phyloP scores from a whole-genome alignment of 2,329 filamentous ascomycete genomes.

The Aureobasidium sp. region DNA sequence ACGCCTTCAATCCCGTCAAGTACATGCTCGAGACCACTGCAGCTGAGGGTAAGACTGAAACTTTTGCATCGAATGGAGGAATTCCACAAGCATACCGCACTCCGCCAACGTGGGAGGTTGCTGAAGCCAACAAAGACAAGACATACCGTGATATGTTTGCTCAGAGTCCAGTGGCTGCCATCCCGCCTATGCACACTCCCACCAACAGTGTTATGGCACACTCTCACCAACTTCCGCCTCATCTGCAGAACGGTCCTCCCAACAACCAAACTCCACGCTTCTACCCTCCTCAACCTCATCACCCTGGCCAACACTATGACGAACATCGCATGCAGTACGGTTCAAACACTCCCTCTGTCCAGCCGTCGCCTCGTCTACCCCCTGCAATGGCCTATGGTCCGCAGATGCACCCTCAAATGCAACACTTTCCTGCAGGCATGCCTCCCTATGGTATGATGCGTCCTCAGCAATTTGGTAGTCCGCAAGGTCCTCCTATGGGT shows the following conservation, averaged over 20 bases:
- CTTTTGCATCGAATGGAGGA: constrained; percentile 72
- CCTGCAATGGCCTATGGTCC: constrained; percentile 45
- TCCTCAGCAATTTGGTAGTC: constrained; percentile 65
- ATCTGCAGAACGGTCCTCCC: constrained; percentile 68
- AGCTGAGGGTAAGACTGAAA: constrained; percentile 45
- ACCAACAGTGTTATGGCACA: constrained; percentile 62
- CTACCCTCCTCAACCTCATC: constrained; percentile 68
- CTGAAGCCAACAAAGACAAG: constrained; percentile 64
- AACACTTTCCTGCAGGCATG: constrained; percentile 65
- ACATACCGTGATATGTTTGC: constrained; percentile 79
- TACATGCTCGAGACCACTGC: constrained; percentile 57
- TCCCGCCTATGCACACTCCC: constrained; percentile 56
- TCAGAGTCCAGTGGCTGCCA: constrained; percentile 45
- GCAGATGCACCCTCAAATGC: constrained; percentile 38
- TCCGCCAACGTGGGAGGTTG: constrained; percentile 71
- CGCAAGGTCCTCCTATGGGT: constrained; percentile 64
- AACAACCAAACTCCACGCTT: constrained; percentile 67
- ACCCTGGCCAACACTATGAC: constrained; percentile 66
- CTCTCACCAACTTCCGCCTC: constrained; percentile 75
- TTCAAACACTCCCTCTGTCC: constrained; percentile 64
- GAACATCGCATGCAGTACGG: constrained; percentile 83
- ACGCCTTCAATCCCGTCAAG: constrained; percentile 57
- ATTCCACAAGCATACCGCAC: constrained; percentile 80
- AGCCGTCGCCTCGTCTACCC: constrained; percentile 75
- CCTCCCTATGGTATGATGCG: constrained; percentile 62